Evolutionary conservation across 2,329 filamentous ascomycete species (phyloP), one percentile per base, ranked within the genome.

Genomic region (Sporothrix pallida): DNA sequence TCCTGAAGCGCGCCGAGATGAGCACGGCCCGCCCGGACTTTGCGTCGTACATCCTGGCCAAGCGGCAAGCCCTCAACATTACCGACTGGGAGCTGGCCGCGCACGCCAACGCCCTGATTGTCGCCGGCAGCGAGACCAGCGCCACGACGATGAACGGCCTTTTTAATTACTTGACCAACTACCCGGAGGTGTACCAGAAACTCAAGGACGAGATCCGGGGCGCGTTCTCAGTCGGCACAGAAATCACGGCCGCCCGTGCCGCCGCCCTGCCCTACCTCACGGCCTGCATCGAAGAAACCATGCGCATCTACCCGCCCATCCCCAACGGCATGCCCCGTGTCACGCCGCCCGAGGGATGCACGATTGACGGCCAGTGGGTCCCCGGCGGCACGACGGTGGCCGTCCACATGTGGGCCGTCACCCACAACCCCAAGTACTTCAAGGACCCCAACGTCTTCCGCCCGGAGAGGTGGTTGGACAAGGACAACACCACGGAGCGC

Each of bases 381-480:
- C 56, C 56, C 13, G 56, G 56, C 23, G 56, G 56, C 56, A 60
- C 56, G 4, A 60, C 56, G 20, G 56, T 60, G 10, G 56, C 23
- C 26, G 56, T 60, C 56, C 56, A 60, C 56, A 60, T 60, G 56
- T 60, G 56, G 56, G 56, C 56, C 56, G 56, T 60, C 56, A 60
- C 56, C 1, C 56, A 60, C 56, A 60, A 60, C 56, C 56, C 56
- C 5, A 31, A 31, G 8, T 60, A 60, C 26, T 60, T 60, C 20
- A 60, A 60, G 2, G 56, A 60, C 13, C 56, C 56, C 23, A 60
- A 60, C 26, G 56, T 60, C 56, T 60, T 60, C 20, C 56, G 56
- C 5, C 56, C 56, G 10, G 23, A 60, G 56, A 23, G 56, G 23
- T 60, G 56, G 56, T 12, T 60, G 23, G 56, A 60, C 23, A 60